Percentiles rank a stretch among this genome's conserved stretches.
Evolutionary conservation across 2,329 filamentous ascomycete species (phyloP).

Genomic region (Pestalotiopsis sp.): DNA sequence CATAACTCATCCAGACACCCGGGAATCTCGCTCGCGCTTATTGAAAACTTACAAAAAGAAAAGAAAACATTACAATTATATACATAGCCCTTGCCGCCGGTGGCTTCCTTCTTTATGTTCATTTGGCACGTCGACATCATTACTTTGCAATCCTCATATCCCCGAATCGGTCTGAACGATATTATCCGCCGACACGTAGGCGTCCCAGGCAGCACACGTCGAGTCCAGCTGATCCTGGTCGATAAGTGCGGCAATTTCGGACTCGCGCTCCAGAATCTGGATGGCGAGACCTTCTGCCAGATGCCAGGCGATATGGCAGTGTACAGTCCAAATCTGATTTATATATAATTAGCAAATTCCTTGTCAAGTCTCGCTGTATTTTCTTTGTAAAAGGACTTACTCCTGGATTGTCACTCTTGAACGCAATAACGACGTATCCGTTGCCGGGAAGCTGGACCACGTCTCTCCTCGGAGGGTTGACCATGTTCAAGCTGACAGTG

Average conservation of each 20-base stretch:
- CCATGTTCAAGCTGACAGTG: conserved; percentile 31
- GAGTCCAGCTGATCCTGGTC: conserved; percentile 24
- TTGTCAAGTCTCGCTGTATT: not conserved
- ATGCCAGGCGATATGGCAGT: conserved; percentile 50
- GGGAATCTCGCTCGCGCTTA: not conserved
- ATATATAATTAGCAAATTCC: not conserved
- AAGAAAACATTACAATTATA: not conserved
- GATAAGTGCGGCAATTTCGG: conserved; percentile 29
- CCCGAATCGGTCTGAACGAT: conserved; percentile 36
- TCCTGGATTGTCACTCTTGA: conserved; percentile 56
- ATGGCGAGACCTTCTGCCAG: conserved; percentile 53
- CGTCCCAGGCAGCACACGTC: conserved; percentile 30
- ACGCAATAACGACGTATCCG: conserved; percentile 54
- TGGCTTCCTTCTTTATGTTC: not conserved
- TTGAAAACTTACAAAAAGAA: not conserved
- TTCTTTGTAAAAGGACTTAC: conserved; percentile 13
- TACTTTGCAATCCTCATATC: conserved; percentile 24
- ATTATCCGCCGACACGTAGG: conserved; percentile 24
- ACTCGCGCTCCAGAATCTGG: conserved; percentile 49
- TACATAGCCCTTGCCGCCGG: not conserved
- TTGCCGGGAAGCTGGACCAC: conserved; percentile 46
- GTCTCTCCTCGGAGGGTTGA: conserved; percentile 53
- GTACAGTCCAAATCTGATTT: conserved; percentile 39
- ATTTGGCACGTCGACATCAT: not conserved
- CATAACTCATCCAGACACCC: not conserved